Conservation (phyloP, 1,139 yeast species). For the Magnusiomyces paraingens region DNA sequence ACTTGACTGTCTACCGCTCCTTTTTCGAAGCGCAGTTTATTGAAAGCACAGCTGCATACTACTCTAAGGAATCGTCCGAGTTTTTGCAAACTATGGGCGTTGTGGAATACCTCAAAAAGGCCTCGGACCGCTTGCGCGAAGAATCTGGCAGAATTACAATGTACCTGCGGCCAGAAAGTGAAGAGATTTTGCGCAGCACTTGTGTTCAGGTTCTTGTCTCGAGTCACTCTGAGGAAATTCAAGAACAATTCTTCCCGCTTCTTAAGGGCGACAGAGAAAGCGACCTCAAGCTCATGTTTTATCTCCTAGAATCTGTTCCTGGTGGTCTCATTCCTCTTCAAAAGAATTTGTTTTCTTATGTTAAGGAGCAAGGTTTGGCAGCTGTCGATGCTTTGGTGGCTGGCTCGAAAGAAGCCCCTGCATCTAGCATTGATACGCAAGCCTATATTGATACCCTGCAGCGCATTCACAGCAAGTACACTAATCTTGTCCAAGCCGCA, state of each 20-base stretch:
- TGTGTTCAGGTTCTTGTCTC: conserved; percentile 72
- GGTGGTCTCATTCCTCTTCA: conserved; percentile 74
- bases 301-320: conserved; percentile 60
- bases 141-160: conserved; percentile 73
- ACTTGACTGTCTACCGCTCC: conserved; percentile 72
- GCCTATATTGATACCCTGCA: conserved; percentile 73
- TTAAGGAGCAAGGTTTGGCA: conserved; percentile 63
- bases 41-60: conserved; percentile 66
- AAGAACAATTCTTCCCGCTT: conserved; percentile 65
- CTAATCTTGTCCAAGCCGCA: conserved; percentile 59
- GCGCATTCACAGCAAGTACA: conserved; percentile 59
- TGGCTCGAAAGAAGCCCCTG: conserved; percentile 33
- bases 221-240: conserved; percentile 70
- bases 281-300: conserved; percentile 76
- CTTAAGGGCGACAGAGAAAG: conserved; percentile 70
- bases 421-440: conserved; percentile 55
- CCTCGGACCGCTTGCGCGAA: conserved; percentile 73
- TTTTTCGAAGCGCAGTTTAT: conserved; percentile 74
- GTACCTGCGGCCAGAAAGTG: conserved; percentile 82
- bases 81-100: conserved; percentile 72
- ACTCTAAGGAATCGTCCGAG: conserved; percentile 58
- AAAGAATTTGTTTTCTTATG: conserved; percentile 62
- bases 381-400: conserved; percentile 61
- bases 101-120: conserved; percentile 84
- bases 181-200: conserved; percentile 65